phyloP scores from a whole-genome alignment of 768 basidiomycete genomes.

The Podaxis carcinomalis region DNA sequence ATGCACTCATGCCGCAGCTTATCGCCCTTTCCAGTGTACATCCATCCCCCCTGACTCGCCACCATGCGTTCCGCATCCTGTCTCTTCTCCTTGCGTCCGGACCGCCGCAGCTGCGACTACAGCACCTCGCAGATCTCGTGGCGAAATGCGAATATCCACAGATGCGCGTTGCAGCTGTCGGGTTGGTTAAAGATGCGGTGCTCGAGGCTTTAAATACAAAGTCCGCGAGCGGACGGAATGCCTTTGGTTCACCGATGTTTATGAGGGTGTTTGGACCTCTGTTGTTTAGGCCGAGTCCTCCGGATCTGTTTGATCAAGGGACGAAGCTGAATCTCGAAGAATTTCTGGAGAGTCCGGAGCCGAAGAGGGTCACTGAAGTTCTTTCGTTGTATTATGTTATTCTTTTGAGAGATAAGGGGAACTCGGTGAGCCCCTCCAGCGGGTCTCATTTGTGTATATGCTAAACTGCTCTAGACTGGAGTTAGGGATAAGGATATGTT shows the following conservation, averaged over 20 bases:
- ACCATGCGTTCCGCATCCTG: conserved; percentile 58
- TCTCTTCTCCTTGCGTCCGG: conserved; percentile 46
- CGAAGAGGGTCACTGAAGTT: conserved; percentile 59
- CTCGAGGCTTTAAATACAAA: conserved; percentile 39
- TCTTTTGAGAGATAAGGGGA: conserved; percentile 50
- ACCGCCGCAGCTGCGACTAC: conserved; percentile 45
- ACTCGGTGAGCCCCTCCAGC: conserved; percentile 37
- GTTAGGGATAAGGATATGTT: conserved; percentile 42
- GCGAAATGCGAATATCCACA: conserved; percentile 49
- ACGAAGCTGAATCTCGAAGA: conserved; percentile 1
- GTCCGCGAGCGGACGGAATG: conserved; percentile 16
- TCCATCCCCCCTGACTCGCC: conserved; percentile 52
- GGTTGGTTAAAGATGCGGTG: conserved; percentile 64
- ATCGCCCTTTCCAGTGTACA: conserved; percentile 59
- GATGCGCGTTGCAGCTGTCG: conserved; percentile 66
- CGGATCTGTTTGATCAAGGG: conserved; percentile 43
- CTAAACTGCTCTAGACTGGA: conserved; percentile 39
- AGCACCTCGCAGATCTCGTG: conserved; percentile 52
- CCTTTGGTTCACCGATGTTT: conserved; percentile 54
- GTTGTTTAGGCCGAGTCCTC: conserved; percentile 53
- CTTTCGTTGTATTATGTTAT: conserved; percentile 68
- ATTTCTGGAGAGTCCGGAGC: conserved; percentile 52
- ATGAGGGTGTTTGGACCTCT: conserved; percentile 55
- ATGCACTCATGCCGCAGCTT: conserved; percentile 46
- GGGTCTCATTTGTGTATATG: not conserved